These are phyloP conservation scores for Tulasnella sp. DNA, from an alignment of 768 basidiomycete genomes.

Conservation along the genomic window DNA sequence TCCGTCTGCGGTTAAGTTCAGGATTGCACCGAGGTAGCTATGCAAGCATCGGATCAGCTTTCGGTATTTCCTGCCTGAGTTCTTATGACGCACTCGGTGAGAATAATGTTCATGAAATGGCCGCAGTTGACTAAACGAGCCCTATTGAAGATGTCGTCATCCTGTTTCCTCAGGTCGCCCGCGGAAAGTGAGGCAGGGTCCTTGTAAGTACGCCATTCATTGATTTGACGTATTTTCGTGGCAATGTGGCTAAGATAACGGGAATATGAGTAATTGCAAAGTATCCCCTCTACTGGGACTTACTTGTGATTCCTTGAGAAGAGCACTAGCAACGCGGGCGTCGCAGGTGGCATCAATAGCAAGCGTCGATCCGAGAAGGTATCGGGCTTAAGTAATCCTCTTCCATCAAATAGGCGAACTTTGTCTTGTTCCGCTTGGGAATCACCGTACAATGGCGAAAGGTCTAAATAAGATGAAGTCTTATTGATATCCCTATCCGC, in stretches of 20 bases:
- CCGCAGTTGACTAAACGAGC: conserved; percentile 50
- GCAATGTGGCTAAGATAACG: conserved; percentile 52
- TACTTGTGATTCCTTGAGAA: conserved; percentile 62
- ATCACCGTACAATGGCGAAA: conserved; percentile 61
- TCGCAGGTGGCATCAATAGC: conserved; percentile 58
- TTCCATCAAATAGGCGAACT: conserved; percentile 45
- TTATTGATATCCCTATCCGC: conserved; percentile 43
- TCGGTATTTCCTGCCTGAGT: neutral
- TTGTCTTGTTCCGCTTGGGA: conserved; percentile 36
- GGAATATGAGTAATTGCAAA: too few species aligned
- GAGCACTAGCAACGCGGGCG: conserved; percentile 52
- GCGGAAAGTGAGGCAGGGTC: conserved; percentile 15
- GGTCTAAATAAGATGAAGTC: conserved; percentile 60
- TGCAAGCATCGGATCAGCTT: conserved; percentile 60
- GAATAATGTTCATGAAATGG: conserved; percentile 18
- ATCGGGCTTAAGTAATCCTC: conserved; percentile 54
- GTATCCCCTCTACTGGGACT: too few species aligned
- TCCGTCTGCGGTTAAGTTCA: conserved; percentile 54
- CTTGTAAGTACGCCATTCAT: conserved; percentile 44
- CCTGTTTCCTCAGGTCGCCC: too few species aligned
- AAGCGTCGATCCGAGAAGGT: conserved; percentile 55
- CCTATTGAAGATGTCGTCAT: conserved; percentile 66
- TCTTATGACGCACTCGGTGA: conserved; percentile 3
- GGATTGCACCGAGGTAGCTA: conserved; percentile 55
- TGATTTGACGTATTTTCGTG: conserved; percentile 50